Conservation (phyloP, 1,284 basidiomycete genomes). For the Marasmius tenuissimus region DNA sequence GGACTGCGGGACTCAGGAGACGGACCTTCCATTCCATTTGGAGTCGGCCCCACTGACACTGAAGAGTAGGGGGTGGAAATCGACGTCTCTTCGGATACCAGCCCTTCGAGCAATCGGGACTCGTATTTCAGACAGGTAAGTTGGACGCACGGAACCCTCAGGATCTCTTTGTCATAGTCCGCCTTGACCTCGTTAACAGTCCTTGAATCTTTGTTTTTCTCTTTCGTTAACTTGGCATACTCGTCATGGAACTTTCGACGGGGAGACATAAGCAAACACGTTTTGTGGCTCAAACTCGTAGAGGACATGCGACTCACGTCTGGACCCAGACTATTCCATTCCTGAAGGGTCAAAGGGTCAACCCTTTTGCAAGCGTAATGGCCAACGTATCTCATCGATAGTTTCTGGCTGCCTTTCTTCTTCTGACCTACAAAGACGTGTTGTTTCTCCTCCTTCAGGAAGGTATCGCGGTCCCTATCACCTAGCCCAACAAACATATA, state of each 20-base stretch:
- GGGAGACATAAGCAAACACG: neutral
- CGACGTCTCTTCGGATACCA: neutral
- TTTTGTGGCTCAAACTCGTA: neutral
- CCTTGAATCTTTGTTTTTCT: constrained; percentile 32
- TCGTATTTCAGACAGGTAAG: neutral
- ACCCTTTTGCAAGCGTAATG: constrained; percentile 36
- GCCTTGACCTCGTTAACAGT: constrained; percentile 29
- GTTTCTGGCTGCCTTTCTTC: constrained; percentile 14
- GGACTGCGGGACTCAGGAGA: too few species aligned
- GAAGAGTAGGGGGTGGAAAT: too few species aligned
- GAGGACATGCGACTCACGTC: constrained; percentile 23
- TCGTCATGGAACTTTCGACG: constrained; percentile 29
- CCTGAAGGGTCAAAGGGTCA: constrained; percentile 31
- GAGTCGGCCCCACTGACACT: too few species aligned
- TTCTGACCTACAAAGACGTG: constrained; percentile 40
- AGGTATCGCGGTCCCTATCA: constrained; percentile 33
- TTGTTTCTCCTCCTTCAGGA: constrained; percentile 30
- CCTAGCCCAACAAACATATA: constrained; percentile 47
- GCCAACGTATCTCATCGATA: constrained; percentile 35
- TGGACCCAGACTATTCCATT: constrained; percentile 38
- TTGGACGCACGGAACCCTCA: constrained; percentile 45
- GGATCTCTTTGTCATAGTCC: constrained; percentile 40
- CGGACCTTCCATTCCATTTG: too few species aligned
- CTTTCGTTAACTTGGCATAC: constrained; percentile 35
- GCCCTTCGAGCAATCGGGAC: neutral